Conservation (phyloP, 1,284 basidiomycete species). For the Ganoderma resinaceum region DNA sequence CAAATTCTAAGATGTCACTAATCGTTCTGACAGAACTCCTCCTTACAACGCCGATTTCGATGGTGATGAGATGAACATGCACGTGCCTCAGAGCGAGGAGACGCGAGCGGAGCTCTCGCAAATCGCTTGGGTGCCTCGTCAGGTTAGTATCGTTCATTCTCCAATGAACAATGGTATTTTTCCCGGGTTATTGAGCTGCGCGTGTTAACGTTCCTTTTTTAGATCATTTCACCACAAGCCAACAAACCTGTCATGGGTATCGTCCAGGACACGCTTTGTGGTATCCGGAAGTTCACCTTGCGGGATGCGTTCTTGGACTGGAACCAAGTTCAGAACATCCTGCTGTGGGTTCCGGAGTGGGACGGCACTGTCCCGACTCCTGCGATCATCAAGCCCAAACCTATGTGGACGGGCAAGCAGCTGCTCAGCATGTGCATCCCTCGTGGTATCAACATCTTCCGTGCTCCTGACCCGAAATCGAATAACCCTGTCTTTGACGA, state of each 20-base stretch:
- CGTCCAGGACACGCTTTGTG: constrained; percentile 98
- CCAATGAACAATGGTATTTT: constrained; percentile 29
- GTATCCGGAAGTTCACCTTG: constrained; percentile 96
- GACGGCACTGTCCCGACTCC: constrained; percentile 94
- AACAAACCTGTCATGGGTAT: constrained; percentile 99
- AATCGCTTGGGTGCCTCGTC: constrained; percentile 98
- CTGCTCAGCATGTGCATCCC: constrained; percentile 94
- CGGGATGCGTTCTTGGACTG: constrained; percentile 95
- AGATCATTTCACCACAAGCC: constrained; percentile 99
- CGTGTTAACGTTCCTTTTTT: constrained; percentile 17
- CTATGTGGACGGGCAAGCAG: constrained; percentile 98
- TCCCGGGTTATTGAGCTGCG: neutral
- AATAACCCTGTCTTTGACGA: constrained; percentile 89
- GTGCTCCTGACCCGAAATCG: constrained; percentile 81
- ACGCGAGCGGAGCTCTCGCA: constrained; percentile 98
- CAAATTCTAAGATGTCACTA: constrained; percentile 19
- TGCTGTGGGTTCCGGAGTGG: constrained; percentile 98
- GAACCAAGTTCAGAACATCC: constrained; percentile 94
- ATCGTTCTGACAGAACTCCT: constrained; percentile 63
- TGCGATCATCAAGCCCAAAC: constrained; percentile 96
- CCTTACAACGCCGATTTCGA: constrained; percentile 99
- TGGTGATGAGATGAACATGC: constrained; percentile 99
- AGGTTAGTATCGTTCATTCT: constrained; percentile 53
- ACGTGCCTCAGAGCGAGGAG: constrained; percentile 98
- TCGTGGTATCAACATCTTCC: constrained; percentile 93